These are phyloP conservation scores for Przewalskia tangutica DNA, from an alignment of 257 asterid genomes.

Conservation along the genomic window DNA sequence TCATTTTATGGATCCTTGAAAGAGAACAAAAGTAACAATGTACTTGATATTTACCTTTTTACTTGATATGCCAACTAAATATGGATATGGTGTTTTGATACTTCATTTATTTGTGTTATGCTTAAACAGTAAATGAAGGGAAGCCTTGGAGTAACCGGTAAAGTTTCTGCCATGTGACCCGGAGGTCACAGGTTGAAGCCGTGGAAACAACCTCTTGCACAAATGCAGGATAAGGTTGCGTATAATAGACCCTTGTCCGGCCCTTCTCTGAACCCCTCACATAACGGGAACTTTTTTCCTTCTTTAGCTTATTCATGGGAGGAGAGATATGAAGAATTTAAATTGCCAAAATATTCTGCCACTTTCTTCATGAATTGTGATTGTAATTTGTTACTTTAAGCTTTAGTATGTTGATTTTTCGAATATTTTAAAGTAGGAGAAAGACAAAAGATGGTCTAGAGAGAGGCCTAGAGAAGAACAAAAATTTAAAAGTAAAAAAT, in stretches of 20 bases:
- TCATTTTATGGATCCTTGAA: neutral
- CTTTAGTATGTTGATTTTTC: neutral
- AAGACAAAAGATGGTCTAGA: no score
- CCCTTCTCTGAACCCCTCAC: no score
- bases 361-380: neutral
- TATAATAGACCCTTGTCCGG: no score
- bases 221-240: no score
- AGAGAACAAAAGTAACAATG: neutral
- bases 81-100: neutral
- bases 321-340: neutral
- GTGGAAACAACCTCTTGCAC: no score
- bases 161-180: no score
- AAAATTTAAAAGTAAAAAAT: no score
- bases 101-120: neutral
- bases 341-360: neutral
- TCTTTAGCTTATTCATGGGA: neutral
- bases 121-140: neutral
- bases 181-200: no score
- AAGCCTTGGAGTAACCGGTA: no score
- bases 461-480: no score
- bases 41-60: neutral
- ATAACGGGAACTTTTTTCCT: neutral
- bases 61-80: neutral
- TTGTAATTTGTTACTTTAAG: neutral
- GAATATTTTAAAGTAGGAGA: neutral